Base-by-base conservation (phyloP, 768 basidiomycete species). In the Dentipellis sp. region DNA sequence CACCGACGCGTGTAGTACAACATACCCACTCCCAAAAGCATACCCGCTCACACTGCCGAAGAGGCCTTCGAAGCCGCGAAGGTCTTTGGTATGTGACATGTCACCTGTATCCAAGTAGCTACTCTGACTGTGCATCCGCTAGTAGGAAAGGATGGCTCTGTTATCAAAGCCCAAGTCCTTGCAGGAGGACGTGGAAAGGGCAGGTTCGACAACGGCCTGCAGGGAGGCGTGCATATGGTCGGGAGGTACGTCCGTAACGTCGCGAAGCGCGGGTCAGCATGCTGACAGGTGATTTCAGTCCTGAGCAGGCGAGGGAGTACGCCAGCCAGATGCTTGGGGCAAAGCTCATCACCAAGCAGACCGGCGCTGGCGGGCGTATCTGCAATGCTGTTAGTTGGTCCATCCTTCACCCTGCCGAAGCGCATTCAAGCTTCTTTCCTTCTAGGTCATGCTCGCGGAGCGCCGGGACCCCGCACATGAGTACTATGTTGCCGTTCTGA, bases 181-280 rank as follows among this genome's bases (percentile, higher is more conserved):
- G 97, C 97, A 61, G 97, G 97, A 65, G 97, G 97, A 60, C 86
- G 97, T 67, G 97, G 97, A 64, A 98, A 98, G 80, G 97, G 97
- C 39, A 86, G 87, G 64, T 99, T 99, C 65, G 84, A 93, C 74
- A 92, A 82, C 68, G 97, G 97, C 16, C 84, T 98, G 70, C 88
- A 97, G 71, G 97, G 97, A 56, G 97, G 97, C 73, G 97, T 99
- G 5, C 95, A 98, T 69, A 82, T 90, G 79, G 81, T 97, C 54
- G 80, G 91, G 67, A 88, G 80, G 95, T 94, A 67, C 57, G 66
- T 61, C 54, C 12, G 39, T 16, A 17, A 14, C 42, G 16, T 45
- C 16, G 37, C 36, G 12, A 5, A 6, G 50, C 6, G 48, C 29
- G 29, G 29, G 29, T 29, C 29, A 3, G 3, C 29, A 29, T 29